A percentile compares a stretch with the other conserved stretches of the same genome.
Evolutionary conservation across 179 eudicot genomes (phyloP).

Genomic region (Pouteria campechiana): DNA sequence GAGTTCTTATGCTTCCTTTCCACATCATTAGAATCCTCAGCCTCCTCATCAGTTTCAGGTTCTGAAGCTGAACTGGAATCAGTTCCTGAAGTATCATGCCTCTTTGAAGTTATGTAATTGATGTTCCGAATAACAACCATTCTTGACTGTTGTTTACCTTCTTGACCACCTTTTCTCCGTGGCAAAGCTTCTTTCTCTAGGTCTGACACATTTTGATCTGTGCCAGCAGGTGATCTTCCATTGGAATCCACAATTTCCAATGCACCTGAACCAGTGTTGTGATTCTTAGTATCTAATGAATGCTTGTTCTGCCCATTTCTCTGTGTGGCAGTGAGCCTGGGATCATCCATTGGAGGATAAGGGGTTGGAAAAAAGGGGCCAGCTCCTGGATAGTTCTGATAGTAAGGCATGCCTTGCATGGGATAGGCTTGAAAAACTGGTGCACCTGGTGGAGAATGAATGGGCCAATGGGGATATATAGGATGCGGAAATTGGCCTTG

Average conservation of each 20-base stretch:
- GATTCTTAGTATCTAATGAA: constrained; percentile 41
- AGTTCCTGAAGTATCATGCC: constrained; percentile 34
- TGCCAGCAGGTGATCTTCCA: constrained; percentile 7
- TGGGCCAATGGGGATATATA: constrained; percentile 70
- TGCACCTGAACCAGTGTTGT: constrained; percentile 32
- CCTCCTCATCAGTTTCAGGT: constrained; percentile 34
- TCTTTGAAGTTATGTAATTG: constrained; percentile 59
- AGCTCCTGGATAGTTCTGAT: constrained; percentile 50
- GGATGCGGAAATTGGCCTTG: constrained; percentile 64
- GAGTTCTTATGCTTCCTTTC: constrained; percentile 7
- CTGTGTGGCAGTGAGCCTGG: constrained; percentile 20
- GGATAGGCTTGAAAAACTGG: constrained; percentile 76
- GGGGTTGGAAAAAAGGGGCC: constrained; percentile 49
- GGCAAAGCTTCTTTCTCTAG: constrained; percentile 29
- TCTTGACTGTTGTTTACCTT: constrained; percentile 43
- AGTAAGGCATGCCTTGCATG: constrained; percentile 78
- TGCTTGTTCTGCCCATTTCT: constrained; percentile 42
- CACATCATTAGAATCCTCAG: constrained; percentile 7
- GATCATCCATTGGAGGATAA: constrained; percentile 44
- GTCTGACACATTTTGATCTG: constrained; percentile 21
- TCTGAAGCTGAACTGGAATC: constrained; percentile 36
- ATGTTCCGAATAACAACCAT: constrained; percentile 77
- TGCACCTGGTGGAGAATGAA: constrained; percentile 57
- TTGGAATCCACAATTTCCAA: constrained; percentile 21
- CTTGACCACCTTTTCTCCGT: constrained; percentile 43